Percentiles rank a stretch among this genome's conserved stretches.
Evolutionary conservation across 495 filamentous ascomycete species (phyloP).

Genomic region (Penicillium malachiteum): DNA sequence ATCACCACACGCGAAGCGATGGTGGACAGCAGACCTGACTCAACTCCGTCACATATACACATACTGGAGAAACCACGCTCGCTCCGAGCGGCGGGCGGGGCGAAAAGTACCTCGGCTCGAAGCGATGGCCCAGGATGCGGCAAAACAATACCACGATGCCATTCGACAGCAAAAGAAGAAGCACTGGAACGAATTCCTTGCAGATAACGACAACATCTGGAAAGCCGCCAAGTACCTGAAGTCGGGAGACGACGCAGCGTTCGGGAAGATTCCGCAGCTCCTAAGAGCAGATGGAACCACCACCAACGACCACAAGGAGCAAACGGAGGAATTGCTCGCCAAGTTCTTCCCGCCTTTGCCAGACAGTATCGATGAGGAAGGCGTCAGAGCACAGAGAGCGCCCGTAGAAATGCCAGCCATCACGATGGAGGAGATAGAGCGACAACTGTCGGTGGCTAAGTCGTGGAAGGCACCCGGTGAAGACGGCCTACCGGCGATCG

Average conservation of each 20-base stretch:
- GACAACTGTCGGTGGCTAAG: slow-evolving; percentile 15
- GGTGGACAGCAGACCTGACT: slow-evolving; percentile 17
- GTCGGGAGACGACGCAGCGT: slow-evolving; percentile 17
- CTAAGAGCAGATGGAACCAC: slow-evolving; percentile 15
- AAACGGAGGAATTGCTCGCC: slow-evolving; percentile 21
- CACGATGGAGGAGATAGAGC: slow-evolving; percentile 24
- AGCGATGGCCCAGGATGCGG: slow-evolving; percentile 14
- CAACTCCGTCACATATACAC: slow-evolving; percentile 9
- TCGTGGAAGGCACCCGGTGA: slow-evolving; percentile 22
- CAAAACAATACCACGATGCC: slow-evolving; percentile 23
- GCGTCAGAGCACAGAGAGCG: slow-evolving; percentile 18
- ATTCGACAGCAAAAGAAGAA: slow-evolving; percentile 27
- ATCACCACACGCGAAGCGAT: slow-evolving; percentile 17
- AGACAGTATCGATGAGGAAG: slow-evolving; percentile 19
- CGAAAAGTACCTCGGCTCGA: slow-evolving; percentile 17
- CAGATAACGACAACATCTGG: slow-evolving; percentile 26
- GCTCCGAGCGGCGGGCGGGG: slow-evolving; percentile 11
- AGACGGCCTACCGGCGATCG: slow-evolving; percentile 26
- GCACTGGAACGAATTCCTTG: slow-evolving; percentile 27
- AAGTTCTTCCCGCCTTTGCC: slow-evolving; percentile 31
- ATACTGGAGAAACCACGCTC: slow-evolving; percentile 15
- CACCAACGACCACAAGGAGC: slow-evolving; percentile 16
- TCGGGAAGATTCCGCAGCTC: slow-evolving; percentile 20
- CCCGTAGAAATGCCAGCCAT: slow-evolving; percentile 18
- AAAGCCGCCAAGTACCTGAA: slow-evolving; percentile 26